A percentile compares a stretch with the other conserved stretches of the same genome.
Conservation (phyloP, 2,329 filamentous ascomycete species). For the Tolypocladium inflatum region DNA sequence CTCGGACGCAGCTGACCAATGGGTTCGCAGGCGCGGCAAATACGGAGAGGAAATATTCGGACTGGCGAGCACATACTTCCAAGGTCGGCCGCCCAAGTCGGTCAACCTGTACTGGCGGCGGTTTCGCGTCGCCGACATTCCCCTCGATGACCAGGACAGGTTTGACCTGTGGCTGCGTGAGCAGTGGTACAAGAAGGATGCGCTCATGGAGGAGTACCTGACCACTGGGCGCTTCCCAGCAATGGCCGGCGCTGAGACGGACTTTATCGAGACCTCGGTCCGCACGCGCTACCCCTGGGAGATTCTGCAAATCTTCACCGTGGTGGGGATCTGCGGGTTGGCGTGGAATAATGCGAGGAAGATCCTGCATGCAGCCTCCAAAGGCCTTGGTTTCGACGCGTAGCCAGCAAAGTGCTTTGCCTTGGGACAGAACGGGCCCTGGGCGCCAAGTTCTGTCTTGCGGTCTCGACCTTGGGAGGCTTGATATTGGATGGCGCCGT, state of each 20-base stretch:
- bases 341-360: slow-evolving; percentile 29
- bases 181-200: slow-evolving; percentile 89
- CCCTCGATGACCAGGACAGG: slow-evolving; percentile 59
- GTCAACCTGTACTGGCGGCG: slow-evolving; percentile 96
- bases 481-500: neutral
- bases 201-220: slow-evolving; percentile 73
- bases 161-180: slow-evolving; percentile 82
- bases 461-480: neutral
- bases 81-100: slow-evolving; percentile 82
- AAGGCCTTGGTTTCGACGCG: slow-evolving; percentile 9
- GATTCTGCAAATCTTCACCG: slow-evolving; percentile 43
- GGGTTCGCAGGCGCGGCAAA: slow-evolving; percentile 50
- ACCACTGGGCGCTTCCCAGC: slow-evolving; percentile 72
- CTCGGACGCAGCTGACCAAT: slow-evolving; percentile 1
- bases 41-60: slow-evolving; percentile 91
- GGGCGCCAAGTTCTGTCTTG: neutral
- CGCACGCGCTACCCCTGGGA: slow-evolving; percentile 44
- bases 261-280: slow-evolving; percentile 50
- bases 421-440: neutral
- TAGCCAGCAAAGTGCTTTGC: neutral
- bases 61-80: slow-evolving; percentile 75
- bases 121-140: slow-evolving; percentile 72
- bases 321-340: slow-evolving; percentile 34
- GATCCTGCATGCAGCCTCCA: slow-evolving; percentile 11
- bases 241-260: slow-evolving; percentile 39